Percentiles rank a stretch among this genome's conserved stretches.
phyloP scores from a whole-genome alignment of 1,284 basidiomycete species.

The Anthracocystis setariae region DNA sequence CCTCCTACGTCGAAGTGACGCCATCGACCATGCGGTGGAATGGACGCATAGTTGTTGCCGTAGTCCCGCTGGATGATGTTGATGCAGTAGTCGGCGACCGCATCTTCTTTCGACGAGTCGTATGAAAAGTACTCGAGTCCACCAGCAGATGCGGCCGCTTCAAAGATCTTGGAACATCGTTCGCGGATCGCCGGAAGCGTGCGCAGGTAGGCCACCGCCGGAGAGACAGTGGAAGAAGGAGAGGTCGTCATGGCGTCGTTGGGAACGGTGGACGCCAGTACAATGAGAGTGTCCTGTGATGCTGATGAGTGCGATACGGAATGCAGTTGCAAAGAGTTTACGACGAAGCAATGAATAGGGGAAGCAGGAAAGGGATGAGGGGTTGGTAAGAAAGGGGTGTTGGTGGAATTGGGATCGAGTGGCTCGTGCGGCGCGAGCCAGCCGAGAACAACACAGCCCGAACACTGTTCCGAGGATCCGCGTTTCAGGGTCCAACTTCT shows the following conservation, averaged over 20 bases:
- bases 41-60: conserved; percentile 77
- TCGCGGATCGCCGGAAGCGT: conserved; percentile 88
- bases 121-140: conserved; percentile 87
- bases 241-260: neutral
- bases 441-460: neutral
- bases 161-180: conserved; percentile 80
- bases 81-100: conserved; percentile 82
- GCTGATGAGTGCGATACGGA: no score
- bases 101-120: conserved; percentile 77
- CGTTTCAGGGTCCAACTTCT: conserved; percentile 22
- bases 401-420: neutral
- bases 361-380: neutral
- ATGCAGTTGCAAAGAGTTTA: neutral
- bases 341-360: no score
- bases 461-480: conserved; percentile 25
- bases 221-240: conserved; percentile 8
- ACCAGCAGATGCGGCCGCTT: conserved; percentile 74
- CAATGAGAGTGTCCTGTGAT: no score
- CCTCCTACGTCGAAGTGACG: conserved; percentile 75
- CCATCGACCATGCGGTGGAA: conserved; percentile 90
- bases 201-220: conserved; percentile 73
- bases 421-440: conserved; percentile 21
- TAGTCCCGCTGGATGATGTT: conserved; percentile 88
- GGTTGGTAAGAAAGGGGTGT: neutral
- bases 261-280: no score